phyloP scores from a whole-genome alignment of 176 grass and related monocot genomes.

The Ensete ventricosum region DNA sequence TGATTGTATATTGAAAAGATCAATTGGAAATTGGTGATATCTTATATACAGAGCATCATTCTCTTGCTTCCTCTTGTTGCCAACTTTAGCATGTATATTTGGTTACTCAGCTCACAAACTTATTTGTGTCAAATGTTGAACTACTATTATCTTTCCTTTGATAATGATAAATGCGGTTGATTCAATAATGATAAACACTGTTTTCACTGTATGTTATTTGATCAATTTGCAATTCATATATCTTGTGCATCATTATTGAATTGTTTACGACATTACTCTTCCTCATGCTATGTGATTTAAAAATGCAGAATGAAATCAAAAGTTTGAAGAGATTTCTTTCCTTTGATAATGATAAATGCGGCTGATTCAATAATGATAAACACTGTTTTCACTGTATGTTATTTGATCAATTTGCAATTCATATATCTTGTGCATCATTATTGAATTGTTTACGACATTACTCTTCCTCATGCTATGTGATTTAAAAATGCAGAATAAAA shows the following conservation, averaged over 20 bases:
- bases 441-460: not conserved
- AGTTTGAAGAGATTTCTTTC: not conserved
- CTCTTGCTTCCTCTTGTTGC: not conserved
- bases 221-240: not conserved
- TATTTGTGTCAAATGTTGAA: too few relatives aligned
- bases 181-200: not conserved
- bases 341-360: too few relatives aligned
- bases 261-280: not conserved
- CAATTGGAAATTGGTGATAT: not conserved
- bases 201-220: not conserved
- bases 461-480: not conserved
- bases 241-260: not conserved
- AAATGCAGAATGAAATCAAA: not conserved
- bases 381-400: not conserved
- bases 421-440: not conserved
- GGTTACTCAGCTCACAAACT: not conserved
- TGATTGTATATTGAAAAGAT: not conserved
- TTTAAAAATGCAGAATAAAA: not conserved
- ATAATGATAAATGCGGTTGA: too few relatives aligned
- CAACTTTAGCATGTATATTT: not conserved
- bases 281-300: not conserved
- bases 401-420: not conserved
- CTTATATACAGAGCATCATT: not conserved
- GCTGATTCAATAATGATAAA: not conserved
- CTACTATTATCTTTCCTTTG: too few relatives aligned